phyloP scores from a whole-genome alignment of 306 rosid species.

The Neltuma alba region DNA sequence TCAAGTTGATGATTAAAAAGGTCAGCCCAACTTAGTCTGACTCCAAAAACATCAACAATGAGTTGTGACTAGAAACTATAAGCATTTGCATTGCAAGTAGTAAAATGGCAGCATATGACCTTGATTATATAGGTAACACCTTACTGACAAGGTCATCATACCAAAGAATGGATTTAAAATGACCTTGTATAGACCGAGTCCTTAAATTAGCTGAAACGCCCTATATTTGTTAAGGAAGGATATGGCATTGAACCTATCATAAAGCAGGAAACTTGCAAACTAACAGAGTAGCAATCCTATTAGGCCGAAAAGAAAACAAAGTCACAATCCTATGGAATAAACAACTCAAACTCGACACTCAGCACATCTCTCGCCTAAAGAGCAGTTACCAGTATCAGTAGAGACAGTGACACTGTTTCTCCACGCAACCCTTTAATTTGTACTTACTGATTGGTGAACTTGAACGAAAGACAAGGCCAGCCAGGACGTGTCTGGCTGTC shows the following conservation, averaged over 20 bases:
- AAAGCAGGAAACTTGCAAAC: not conserved
- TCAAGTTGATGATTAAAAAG: not conserved
- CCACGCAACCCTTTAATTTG: not conserved
- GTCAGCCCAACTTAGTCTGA: not conserved
- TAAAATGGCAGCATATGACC: not conserved
- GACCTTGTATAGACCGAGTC: not conserved
- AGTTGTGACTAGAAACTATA: not conserved
- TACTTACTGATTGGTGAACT: not conserved
- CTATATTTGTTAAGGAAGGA: not conserved
- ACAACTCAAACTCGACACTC: not conserved
- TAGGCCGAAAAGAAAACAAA: not conserved
- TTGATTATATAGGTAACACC: not conserved
- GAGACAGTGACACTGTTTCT: not conserved
- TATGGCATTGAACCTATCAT: not conserved
- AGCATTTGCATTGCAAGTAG: not conserved
- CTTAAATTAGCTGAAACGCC: not conserved
- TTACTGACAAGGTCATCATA: not conserved
- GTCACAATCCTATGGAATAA: not conserved
- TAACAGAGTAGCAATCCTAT: not conserved
- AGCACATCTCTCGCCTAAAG: not conserved
- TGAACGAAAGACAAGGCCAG: constrained; percentile 4
- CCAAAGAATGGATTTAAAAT: not conserved
- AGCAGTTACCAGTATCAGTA: not conserved
- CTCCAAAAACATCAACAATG: not conserved
- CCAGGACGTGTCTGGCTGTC: constrained; percentile 22